Evolutionary conservation across 805 yeast genomes (phyloP).

Genomic region (Metschnikowia chrysomelidarum): DNA sequence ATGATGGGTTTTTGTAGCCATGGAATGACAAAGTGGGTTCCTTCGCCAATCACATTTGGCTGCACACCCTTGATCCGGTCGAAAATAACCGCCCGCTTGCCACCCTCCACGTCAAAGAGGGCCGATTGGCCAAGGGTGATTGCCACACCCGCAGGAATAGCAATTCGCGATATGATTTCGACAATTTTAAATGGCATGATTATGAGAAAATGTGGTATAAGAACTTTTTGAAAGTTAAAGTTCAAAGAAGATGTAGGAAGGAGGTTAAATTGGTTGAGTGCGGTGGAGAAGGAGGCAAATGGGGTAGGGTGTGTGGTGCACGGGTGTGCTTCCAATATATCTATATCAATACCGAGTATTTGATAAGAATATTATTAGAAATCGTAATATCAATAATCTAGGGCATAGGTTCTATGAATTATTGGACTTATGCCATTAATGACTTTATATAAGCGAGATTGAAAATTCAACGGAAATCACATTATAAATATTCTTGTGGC

Average conservation of each 20-base stretch:
- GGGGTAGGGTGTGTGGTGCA: conserved; percentile 3
- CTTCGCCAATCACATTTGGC: conserved; percentile 89
- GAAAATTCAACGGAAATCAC: too few relatives aligned
- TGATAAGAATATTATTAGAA: too few relatives aligned
- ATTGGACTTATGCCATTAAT: too few relatives aligned
- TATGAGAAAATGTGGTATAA: neutral
- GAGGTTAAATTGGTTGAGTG: neutral
- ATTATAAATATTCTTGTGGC: too few relatives aligned
- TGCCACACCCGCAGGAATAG: conserved; percentile 70
- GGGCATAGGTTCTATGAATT: too few relatives aligned
- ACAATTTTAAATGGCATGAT: conserved; percentile 30
- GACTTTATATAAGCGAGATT: too few relatives aligned
- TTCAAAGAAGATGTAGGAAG: neutral
- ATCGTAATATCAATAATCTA: too few relatives aligned
- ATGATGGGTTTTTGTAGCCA: conserved; percentile 92
- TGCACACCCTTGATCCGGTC: conserved; percentile 90
- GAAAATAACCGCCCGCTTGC: conserved; percentile 91
- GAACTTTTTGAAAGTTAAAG: neutral
- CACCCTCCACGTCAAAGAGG: conserved; percentile 93
- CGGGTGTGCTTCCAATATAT: too few relatives aligned
- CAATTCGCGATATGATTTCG: conserved; percentile 45
- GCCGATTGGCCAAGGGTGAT: conserved; percentile 75
- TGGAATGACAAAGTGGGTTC: conserved; percentile 93
- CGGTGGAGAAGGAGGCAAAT: neutral
- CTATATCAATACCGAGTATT: too few relatives aligned